These are phyloP conservation scores for Mycena rebaudengoi DNA, from an alignment of 768 basidiomycete species.

Conservation along the genomic window DNA sequence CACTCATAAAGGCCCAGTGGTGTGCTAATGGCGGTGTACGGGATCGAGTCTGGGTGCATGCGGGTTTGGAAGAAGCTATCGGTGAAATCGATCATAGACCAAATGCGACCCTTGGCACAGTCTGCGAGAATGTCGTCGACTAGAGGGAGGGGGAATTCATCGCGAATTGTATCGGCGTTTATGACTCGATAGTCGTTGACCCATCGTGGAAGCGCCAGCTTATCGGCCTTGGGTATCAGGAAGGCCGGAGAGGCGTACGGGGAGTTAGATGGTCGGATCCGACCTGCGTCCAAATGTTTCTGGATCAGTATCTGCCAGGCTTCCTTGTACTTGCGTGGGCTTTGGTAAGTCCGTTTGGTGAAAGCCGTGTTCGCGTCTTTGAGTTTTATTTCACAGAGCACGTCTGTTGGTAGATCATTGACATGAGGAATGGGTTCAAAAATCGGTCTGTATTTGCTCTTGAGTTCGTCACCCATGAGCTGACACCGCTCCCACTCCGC, in stretches of 20 bases:
- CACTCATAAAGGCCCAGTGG: too few relatives aligned
- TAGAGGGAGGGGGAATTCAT: constrained; percentile 31
- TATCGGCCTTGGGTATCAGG: constrained; percentile 43
- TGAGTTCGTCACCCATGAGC: too few relatives aligned
- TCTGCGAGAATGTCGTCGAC: too few relatives aligned
- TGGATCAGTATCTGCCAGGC: constrained; percentile 38
- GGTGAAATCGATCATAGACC: constrained; percentile 49
- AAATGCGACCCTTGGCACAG: constrained; percentile 45
- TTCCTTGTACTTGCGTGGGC: constrained; percentile 39
- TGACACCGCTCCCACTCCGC: too few relatives aligned
- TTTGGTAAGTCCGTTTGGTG: constrained; percentile 27
- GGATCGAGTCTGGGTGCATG: constrained; percentile 38
- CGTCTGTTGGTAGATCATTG: constrained; percentile 25
- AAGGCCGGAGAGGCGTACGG: constrained; percentile 39
- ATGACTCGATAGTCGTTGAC: constrained; percentile 37
- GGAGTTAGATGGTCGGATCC: constrained; percentile 33
- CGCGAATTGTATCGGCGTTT: constrained; percentile 30
- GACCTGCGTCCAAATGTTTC: constrained; percentile 38
- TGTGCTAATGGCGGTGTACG: too few relatives aligned
- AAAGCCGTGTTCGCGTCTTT: constrained; percentile 33
- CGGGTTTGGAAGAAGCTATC: constrained; percentile 49
- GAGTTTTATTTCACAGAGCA: constrained; percentile 26
- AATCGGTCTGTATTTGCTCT: background rate
- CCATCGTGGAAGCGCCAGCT: constrained; percentile 29
- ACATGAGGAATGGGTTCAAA: constrained; percentile 29